A percentile compares a stretch with the other conserved stretches of the same genome.
These are phyloP conservation scores for Fusarium dlaminii DNA, from an alignment of 2,329 filamentous ascomycete species.

Conservation along the genomic window DNA sequence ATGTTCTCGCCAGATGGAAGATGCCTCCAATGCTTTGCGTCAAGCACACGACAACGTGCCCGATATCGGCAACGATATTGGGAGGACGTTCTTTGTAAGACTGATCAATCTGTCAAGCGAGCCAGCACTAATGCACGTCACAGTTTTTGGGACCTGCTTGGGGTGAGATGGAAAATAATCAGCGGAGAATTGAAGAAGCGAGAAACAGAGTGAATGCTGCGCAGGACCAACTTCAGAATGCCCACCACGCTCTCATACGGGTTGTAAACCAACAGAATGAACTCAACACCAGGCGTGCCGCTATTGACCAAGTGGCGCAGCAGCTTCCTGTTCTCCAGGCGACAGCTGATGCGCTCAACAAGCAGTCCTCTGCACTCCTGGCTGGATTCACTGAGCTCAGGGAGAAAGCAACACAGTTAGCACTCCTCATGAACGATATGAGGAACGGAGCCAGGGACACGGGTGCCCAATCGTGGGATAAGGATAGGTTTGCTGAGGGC, in stretches of 20 bases:
- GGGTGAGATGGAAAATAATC: background rate
- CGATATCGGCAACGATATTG: background rate
- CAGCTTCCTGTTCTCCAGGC: background rate
- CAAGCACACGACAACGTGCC: background rate
- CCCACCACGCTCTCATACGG: background rate
- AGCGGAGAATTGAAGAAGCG: background rate
- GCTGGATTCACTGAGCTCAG: background rate
- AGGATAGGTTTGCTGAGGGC: background rate
- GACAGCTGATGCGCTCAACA: background rate
- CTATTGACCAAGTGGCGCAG: background rate
- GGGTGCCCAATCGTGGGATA: background rate
- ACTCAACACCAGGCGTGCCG: background rate
- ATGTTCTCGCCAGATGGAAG: background rate
- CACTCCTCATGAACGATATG: background rate
- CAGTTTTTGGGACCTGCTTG: background rate
- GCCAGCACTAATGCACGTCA: background rate
- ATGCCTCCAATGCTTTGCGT: background rate
- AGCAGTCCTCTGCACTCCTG: background rate
- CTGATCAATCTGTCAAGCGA: too few species aligned
- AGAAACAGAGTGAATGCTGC: background rate
- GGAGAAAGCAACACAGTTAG: background rate
- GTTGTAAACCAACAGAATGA: background rate
- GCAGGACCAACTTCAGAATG: background rate
- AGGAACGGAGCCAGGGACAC: background rate
- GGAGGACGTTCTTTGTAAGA: background rate